Evolutionary conservation across 1,139 yeast species (phyloP), one percentile per base, ranked within the genome.

Genomic region (Lodderomyces pseudojiufengensis): DNA sequence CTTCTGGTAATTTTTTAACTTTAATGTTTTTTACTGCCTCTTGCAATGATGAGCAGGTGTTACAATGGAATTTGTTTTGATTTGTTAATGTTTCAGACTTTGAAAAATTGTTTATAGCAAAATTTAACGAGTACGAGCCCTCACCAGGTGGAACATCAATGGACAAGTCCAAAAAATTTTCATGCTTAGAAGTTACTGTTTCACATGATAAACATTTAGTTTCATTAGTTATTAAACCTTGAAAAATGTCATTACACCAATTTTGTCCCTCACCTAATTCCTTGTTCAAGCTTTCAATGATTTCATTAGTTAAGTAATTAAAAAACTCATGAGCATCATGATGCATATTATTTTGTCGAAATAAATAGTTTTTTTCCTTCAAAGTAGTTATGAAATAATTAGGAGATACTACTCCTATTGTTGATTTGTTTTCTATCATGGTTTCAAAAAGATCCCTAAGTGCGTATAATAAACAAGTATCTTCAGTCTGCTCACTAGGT

Each of bases 241-340:
- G 94, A 55, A 92, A 92, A 18, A 88, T 63, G 21, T 78, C 76
- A 37, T 78, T 83, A 40, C 92, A 73, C 76, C 84, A 76, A 47
- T 73, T 71, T 21, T 62, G 50, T 7, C 57, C 56, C 10, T 61
- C 64, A n/a, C 26, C 11, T 37, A 45, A 36, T 38, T 57, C 74
- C 42, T 51, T 55, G 39, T 76, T 79, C 23, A 85, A 59, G 25
- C 76, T 70, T 47, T 92, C 98, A 40, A 88, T 78, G 22, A 86
- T 76, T 46, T 81, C 85, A 58, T 92, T 92, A 36, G 92, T 69
- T 46, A 90, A 59, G 52, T 86, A 90, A 57, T 90, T 90, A 54
- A 88, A 73, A 57, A 92, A 92, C 57, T 92, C 98, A 59, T 92
- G 98, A 3, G 98, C 97, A 65, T 92, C 98, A 55, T 92, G 98